Evolutionary conservation across 2,329 filamentous ascomycete species (phyloP).

Genomic region (Paecilomyces fulvus): DNA sequence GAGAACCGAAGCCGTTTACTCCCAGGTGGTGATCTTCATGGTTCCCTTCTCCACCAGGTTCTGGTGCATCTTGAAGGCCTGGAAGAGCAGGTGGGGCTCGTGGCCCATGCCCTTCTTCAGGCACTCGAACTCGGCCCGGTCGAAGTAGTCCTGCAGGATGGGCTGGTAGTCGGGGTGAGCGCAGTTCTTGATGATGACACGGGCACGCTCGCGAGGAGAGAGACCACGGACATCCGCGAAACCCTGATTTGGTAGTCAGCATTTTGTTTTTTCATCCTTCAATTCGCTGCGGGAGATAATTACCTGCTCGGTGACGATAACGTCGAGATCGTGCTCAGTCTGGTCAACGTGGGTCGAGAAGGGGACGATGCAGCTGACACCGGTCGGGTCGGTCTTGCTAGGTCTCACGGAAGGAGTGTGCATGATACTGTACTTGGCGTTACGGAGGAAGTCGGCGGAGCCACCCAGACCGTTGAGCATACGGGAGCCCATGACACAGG

Average conservation of each 20-base stretch:
- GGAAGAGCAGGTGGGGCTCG: slow-evolving; percentile 79
- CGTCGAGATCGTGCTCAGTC: slow-evolving; percentile 85
- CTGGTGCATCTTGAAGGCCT: slow-evolving; percentile 83
- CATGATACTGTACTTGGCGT: slow-evolving; percentile 82
- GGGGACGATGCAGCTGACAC: slow-evolving; percentile 81
- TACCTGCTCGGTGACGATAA: slow-evolving; percentile 65
- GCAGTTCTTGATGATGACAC: slow-evolving; percentile 80
- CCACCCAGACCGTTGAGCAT: slow-evolving; percentile 83
- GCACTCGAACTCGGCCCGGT: slow-evolving; percentile 79
- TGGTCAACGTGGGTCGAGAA: slow-evolving; percentile 91
- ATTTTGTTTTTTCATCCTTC: neutral
- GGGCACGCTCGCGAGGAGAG: slow-evolving; percentile 67
- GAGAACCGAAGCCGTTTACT: slow-evolving; percentile 14
- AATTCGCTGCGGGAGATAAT: neutral
- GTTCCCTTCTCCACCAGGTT: slow-evolving; percentile 73
- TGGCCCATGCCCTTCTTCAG: slow-evolving; percentile 81
- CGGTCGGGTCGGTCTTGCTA: slow-evolving; percentile 71
- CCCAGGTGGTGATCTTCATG: slow-evolving; percentile 73
- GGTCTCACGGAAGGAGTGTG: slow-evolving; percentile 78
- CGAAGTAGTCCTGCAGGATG: slow-evolving; percentile 73
- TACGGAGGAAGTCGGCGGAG: slow-evolving; percentile 72
- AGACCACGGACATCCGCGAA: slow-evolving; percentile 79
- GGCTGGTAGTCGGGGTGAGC: slow-evolving; percentile 77
- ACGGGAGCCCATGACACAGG: slow-evolving; percentile 78
- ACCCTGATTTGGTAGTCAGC: slow-evolving; percentile 48